These are phyloP conservation scores for Clohesyomyces aquaticus DNA, from an alignment of 495 filamentous ascomycete genomes.

Conservation along the genomic window DNA sequence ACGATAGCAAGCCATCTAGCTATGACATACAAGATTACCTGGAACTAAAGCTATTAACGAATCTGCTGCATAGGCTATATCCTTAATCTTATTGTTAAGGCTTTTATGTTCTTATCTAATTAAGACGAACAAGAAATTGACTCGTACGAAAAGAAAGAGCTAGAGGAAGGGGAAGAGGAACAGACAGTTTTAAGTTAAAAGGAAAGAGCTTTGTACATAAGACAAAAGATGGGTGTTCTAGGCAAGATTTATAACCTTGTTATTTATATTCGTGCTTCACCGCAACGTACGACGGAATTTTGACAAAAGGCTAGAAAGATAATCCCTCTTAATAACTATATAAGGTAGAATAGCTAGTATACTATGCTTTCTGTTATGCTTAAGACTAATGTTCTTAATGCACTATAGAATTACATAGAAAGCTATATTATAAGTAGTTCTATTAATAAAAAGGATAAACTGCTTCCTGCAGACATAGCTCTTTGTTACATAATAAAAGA, in stretches of 20 bases:
- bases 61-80: background rate
- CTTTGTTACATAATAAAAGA: background rate
- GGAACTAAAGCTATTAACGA: slow-evolving; percentile 2
- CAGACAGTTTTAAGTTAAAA: background rate
- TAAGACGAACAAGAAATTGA: background rate
- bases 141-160: background rate
- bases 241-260: background rate
- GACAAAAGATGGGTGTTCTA: background rate
- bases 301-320: background rate
- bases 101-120: slow-evolving; percentile 4
- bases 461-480: background rate
- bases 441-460: background rate
- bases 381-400: background rate
- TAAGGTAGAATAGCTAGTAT: background rate
- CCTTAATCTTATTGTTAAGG: slow-evolving; percentile 2
- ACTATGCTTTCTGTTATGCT: background rate
- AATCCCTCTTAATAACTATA: background rate
- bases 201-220: background rate
- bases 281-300: background rate
- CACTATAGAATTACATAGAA: background rate
- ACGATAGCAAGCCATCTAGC: background rate
- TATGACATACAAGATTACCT: background rate
- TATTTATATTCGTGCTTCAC: background rate
- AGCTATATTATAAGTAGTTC: background rate
- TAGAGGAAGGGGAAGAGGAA: background rate